A percentile compares a stretch with the other conserved stretches of the same genome.
These are phyloP conservation scores for Candida mattraensis DNA, from an alignment of 805 yeast species.

Conservation along the genomic window DNA sequence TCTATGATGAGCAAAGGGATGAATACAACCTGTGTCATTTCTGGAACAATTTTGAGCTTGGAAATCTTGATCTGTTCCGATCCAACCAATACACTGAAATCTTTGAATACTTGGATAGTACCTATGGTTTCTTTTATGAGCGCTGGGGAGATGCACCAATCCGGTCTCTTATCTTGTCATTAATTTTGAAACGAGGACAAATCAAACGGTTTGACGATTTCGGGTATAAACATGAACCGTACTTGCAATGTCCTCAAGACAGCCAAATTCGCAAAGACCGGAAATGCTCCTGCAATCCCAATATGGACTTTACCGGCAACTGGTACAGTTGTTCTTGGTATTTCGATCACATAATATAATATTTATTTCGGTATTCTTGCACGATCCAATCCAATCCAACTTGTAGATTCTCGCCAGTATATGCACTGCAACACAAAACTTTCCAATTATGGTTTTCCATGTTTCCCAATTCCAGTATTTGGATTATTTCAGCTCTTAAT, in stretches of 20 bases:
- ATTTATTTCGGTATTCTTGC: conserved; percentile 38
- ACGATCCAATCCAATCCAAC: conserved; percentile 45
- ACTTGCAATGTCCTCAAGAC: conserved; percentile 74
- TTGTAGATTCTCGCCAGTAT: conserved; percentile 41
- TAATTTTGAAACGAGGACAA: conserved; percentile 64
- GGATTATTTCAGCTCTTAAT: conserved; percentile 18
- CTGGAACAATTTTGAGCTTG: conserved; percentile 89
- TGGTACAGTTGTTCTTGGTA: conserved; percentile 37
- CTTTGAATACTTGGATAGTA: conserved; percentile 66
- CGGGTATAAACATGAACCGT: conserved; percentile 81
- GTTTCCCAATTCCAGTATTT: conserved; percentile 31
- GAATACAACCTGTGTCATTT: conserved; percentile 78
- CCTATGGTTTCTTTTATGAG: conserved; percentile 88
- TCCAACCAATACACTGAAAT: conserved; percentile 61
- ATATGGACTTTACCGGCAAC: conserved; percentile 66
- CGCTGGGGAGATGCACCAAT: conserved; percentile 95
- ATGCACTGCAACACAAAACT: conserved; percentile 49
- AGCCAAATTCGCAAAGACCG: conserved; percentile 48
- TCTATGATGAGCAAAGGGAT: conserved; percentile 57
- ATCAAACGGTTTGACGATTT: conserved; percentile 75
- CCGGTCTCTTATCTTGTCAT: conserved; percentile 65
- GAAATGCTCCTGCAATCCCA: conserved; percentile 71
- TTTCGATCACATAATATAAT: conserved; percentile 34
- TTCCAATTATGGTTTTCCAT: conserved; percentile 41
- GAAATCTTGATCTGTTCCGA: conserved; percentile 69